Evolutionary conservation across 164 flowering plant genomes (phyloP).

Genomic region (Chimonanthus salicifolius): DNA sequence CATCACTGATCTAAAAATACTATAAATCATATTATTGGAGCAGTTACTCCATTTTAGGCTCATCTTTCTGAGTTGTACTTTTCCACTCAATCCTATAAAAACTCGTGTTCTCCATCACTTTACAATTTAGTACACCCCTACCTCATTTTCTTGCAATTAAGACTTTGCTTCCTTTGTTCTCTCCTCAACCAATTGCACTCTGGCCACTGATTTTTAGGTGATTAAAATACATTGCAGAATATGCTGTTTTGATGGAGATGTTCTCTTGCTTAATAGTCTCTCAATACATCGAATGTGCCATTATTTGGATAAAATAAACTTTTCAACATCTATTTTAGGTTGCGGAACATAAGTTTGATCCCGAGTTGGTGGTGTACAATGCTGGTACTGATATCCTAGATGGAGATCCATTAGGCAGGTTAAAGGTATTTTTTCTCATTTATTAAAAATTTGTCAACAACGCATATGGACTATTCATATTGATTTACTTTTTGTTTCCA

Average conservation of each 20-base stretch:
- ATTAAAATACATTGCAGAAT: not conserved
- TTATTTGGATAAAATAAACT: not conserved
- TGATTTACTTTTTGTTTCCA: not conserved
- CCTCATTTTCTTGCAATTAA: not conserved
- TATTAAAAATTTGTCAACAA: not conserved
- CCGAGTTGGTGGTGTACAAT: conserved; percentile 81
- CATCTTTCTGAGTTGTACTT: too few species aligned
- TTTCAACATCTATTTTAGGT: conserved; percentile 32
- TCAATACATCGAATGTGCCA: not conserved
- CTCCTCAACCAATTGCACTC: not conserved
- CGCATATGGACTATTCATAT: not conserved
- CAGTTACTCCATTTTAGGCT: too few species aligned
- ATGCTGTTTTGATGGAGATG: not conserved
- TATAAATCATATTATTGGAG: too few species aligned
- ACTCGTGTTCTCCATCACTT: too few species aligned
- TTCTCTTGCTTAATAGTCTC: not conserved
- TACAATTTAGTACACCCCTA: too few species aligned
- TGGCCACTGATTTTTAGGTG: not conserved
- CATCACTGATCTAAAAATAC: too few species aligned
- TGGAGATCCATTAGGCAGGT: conserved; percentile 83
- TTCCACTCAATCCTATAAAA: too few species aligned
- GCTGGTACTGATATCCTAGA: conserved; percentile 94
- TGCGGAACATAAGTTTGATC: conserved; percentile 52
- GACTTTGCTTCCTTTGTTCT: not conserved
- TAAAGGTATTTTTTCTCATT: conserved; percentile 49